Conservation (phyloP, 805 yeast species). For the Myxozyma geophila region DNA sequence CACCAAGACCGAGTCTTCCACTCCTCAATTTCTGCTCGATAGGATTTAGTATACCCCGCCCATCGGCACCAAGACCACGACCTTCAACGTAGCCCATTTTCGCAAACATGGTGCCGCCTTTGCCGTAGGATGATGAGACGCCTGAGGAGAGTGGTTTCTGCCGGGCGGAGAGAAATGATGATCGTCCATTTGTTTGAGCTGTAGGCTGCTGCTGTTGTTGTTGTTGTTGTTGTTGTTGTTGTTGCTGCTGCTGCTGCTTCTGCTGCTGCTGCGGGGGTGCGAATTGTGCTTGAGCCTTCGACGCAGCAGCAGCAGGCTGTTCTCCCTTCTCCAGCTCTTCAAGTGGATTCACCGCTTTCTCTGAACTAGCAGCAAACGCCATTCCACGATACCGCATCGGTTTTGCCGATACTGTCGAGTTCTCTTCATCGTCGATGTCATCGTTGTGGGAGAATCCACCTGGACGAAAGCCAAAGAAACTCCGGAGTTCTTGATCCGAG, state of each 20-base stretch:
- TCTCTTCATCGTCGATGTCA: constrained; percentile 17
- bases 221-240: background rate
- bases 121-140: constrained; percentile 53
- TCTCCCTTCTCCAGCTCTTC: constrained; percentile 2
- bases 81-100: constrained; percentile 90
- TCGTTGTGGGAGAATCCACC: constrained; percentile 2
- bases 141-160: constrained; percentile 2
- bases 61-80: constrained; percentile 75
- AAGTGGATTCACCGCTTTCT: constrained; percentile 21
- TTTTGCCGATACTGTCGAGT: background rate
- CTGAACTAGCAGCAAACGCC: constrained; percentile 27
- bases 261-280: background rate
- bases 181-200: background rate
- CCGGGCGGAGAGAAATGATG: constrained; percentile 19
- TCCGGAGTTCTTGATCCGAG: constrained; percentile 19
- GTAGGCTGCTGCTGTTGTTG: background rate
- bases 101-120: constrained; percentile 77
- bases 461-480: constrained; percentile 14
- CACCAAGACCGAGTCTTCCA: constrained; percentile 77
- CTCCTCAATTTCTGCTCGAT: constrained; percentile 71
- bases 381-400: constrained; percentile 34
- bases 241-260: background rate
- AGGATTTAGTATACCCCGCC: constrained; percentile 79
- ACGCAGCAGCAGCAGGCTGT: background rate
- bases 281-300: background rate